Evolutionary conservation across 2,329 filamentous ascomycete species (phyloP).

Genomic region (Alternaria sp.): DNA sequence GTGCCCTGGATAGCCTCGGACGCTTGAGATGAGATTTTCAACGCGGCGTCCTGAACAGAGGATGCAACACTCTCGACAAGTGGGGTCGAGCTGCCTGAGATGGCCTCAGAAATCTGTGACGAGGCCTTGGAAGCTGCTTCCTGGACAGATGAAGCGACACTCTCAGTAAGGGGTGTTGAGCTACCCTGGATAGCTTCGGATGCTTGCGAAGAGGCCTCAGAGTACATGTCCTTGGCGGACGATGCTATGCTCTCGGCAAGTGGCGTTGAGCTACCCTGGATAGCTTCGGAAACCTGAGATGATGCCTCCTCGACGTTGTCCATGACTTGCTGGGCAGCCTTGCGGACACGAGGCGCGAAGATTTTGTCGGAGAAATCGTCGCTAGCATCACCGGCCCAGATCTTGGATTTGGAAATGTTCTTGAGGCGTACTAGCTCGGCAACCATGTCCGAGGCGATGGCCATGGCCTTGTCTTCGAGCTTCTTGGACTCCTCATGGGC

Average conservation of each 20-base stretch:
- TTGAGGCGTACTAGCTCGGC: constrained; percentile 82
- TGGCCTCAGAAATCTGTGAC: constrained; percentile 38
- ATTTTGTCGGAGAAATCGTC: constrained; percentile 79
- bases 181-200: constrained; percentile 46
- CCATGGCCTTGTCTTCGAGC: constrained; percentile 82
- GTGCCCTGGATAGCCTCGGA: constrained; percentile 38
- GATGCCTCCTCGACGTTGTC: constrained; percentile 50
- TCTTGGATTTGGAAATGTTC: constrained; percentile 85
- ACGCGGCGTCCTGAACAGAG: constrained; percentile 48
- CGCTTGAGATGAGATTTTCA: constrained; percentile 39
- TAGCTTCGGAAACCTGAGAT: constrained; percentile 49
- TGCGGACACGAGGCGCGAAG: constrained; percentile 65
- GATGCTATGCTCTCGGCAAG: constrained; percentile 49
- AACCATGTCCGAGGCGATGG: constrained; percentile 77
- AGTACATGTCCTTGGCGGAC: constrained; percentile 48
- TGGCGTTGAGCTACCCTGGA: constrained; percentile 46
- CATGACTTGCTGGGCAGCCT: constrained; percentile 55
- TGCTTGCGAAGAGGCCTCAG: constrained; percentile 41
- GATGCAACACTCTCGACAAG: constrained; percentile 48
- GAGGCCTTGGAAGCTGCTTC: constrained; percentile 49
- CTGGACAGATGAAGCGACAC: constrained; percentile 50
- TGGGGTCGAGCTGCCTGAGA: constrained; percentile 42
- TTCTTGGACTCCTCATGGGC: constrained; percentile 73
- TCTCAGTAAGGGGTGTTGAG: constrained; percentile 43
- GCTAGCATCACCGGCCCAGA: constrained; percentile 74